phyloP scores from a whole-genome alignment of 2,329 filamentous ascomycete genomes.

The Zalaria obscura region DNA sequence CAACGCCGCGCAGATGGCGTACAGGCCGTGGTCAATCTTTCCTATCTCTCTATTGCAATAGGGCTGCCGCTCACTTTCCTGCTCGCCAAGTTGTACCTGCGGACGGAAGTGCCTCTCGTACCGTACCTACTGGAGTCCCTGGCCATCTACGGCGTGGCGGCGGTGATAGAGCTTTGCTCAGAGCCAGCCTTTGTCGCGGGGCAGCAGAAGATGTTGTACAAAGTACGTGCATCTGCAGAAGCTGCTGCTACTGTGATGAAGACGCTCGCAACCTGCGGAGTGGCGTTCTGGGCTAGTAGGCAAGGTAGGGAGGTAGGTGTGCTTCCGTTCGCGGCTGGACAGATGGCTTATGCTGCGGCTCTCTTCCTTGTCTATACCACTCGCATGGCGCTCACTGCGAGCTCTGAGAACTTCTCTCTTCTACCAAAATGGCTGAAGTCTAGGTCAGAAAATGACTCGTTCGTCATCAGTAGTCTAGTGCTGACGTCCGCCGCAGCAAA shows the following conservation, averaged over 20 bases:
- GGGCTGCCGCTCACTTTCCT: conserved; percentile 50
- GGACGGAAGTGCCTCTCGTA: conserved; percentile 35
- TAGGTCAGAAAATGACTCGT: too few relatives aligned
- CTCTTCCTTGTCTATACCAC: conserved; percentile 57
- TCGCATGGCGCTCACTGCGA: conserved; percentile 44
- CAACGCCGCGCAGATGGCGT: conserved; percentile 49
- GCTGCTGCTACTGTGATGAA: conserved; percentile 65
- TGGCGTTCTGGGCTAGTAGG: conserved; percentile 49
- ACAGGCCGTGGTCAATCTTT: conserved; percentile 77
- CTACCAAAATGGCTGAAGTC: conserved; percentile 22
- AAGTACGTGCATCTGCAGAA: conserved; percentile 68
- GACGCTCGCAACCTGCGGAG: conserved; percentile 59
- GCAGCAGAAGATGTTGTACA: conserved; percentile 69
- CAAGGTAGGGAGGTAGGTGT: conserved; percentile 49
- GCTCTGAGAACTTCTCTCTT: conserved; percentile 53
- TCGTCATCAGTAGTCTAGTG: neutral
- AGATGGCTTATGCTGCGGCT: conserved; percentile 58
- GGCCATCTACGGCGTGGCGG: conserved; percentile 40
- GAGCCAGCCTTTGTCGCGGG: conserved; percentile 85
- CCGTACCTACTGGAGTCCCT: conserved; percentile 50
- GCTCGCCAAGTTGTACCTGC: conserved; percentile 56
- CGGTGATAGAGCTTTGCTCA: conserved; percentile 60
- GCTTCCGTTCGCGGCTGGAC: conserved; percentile 78
- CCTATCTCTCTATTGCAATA: conserved; percentile 61
- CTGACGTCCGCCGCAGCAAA: conserved; percentile 10